phyloP scores from a whole-genome alignment of 108 stramenopile species.

The Fragilaria crotonensis region DNA sequence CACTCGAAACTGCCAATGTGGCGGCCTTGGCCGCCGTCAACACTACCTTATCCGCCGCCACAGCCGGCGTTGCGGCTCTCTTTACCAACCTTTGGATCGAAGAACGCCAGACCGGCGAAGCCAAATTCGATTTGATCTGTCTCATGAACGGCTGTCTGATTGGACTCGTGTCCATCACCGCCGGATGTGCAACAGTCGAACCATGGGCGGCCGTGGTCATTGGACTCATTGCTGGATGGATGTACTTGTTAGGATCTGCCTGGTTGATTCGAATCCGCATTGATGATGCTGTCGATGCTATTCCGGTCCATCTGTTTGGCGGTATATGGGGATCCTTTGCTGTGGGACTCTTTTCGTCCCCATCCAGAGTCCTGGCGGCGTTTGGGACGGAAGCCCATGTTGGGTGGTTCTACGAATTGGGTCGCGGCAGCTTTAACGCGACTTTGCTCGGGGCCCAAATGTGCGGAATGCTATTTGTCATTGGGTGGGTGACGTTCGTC shows the following conservation, averaged over 20 bases:
- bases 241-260: conserved; percentile 57
- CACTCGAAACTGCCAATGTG: conserved; percentile 18
- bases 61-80: conserved; percentile 51
- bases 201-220: conserved; percentile 80
- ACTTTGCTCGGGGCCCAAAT: conserved; percentile 51
- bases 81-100: conserved; percentile 37
- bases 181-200: conserved; percentile 64
- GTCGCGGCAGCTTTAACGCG: conserved; percentile 32
- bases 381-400: conserved; percentile 30
- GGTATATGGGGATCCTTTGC: conserved; percentile 89
- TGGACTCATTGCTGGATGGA: conserved; percentile 69
- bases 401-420: conserved; percentile 61
- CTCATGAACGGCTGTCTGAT: conserved; percentile 69
- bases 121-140: conserved; percentile 45
- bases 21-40: conserved; percentile 72
- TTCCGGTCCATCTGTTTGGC: conserved; percentile 79
- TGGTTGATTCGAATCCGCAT: conserved; percentile 54
- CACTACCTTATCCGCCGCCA: conserved; percentile 71
- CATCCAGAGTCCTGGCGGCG: conserved; percentile 17
- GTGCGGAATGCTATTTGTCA: conserved; percentile 58
- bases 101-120: conserved; percentile 54
- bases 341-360: conserved; percentile 68
- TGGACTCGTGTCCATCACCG: conserved; percentile 79
- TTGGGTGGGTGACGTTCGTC: conserved; percentile 55
- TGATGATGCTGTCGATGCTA: conserved; percentile 93